phyloP scores from a whole-genome alignment of 2,329 filamentous ascomycete genomes.

The Venturia nashicola region DNA sequence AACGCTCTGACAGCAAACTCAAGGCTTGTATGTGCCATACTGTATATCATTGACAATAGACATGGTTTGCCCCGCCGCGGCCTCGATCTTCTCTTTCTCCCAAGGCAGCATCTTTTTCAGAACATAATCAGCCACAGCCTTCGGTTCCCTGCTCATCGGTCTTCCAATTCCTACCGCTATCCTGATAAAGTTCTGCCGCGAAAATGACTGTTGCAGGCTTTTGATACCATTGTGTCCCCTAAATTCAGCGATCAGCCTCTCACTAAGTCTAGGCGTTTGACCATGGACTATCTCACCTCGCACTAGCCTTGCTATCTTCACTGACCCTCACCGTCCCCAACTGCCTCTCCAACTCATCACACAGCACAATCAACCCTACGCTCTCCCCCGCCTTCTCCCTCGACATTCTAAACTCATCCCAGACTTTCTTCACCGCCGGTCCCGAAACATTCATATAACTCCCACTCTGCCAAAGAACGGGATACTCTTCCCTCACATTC shows the following conservation, averaged over 20 bases:
- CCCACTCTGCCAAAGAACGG: constrained; percentile 62
- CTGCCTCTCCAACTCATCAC: constrained; percentile 73
- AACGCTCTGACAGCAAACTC: neutral
- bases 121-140: constrained; percentile 65
- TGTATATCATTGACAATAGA: neutral
- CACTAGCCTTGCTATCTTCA: constrained; percentile 38
- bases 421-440: constrained; percentile 53
- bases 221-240: constrained; percentile 36
- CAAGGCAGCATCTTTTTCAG: constrained; percentile 38
- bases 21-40: constrained; percentile 1
- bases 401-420: constrained; percentile 38
- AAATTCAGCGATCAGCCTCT: constrained; percentile 19
- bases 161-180: constrained; percentile 83
- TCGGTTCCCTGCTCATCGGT: constrained; percentile 53
- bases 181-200: constrained; percentile 35
- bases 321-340: constrained; percentile 56
- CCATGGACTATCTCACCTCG: neutral
- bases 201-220: constrained; percentile 22
- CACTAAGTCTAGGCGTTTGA: constrained; percentile 6
- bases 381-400: constrained; percentile 17
- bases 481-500: constrained; percentile 17
- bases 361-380: constrained; percentile 55
- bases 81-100: constrained; percentile 5
- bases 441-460: constrained; percentile 80
- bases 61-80: neutral